These are phyloP conservation scores for Apiospora malaysiana DNA, from an alignment of 2,329 filamentous ascomycete genomes.

Conservation along the genomic window DNA sequence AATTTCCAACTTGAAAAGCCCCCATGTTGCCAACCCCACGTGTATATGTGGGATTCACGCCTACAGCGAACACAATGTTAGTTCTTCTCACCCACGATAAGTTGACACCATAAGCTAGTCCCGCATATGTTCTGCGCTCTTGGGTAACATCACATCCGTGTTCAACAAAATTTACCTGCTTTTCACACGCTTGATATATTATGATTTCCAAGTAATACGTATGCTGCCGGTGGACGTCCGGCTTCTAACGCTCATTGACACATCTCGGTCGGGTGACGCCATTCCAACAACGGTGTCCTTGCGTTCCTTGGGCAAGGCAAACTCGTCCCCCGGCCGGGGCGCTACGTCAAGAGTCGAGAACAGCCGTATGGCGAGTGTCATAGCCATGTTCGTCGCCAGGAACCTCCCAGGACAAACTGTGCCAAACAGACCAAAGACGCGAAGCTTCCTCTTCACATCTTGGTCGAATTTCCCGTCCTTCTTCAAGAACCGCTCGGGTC, in stretches of 20 bases:
- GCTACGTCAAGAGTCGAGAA: background rate
- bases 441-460: slow-evolving; percentile 21
- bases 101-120: no score
- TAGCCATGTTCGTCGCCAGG: slow-evolving; percentile 24
- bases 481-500: background rate
- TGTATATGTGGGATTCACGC: no score
- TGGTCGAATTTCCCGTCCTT: slow-evolving; percentile 17
- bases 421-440: slow-evolving; percentile 26
- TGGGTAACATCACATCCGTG: no score
- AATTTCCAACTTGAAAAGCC: no score
- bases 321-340: background rate
- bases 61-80: no score
- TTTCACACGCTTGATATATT: background rate
- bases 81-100: no score
- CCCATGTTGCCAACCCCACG: no score
- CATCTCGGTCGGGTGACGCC: background rate
- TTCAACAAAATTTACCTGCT: no score
- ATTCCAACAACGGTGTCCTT: background rate
- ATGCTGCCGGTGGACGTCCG: background rate
- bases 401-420: slow-evolving; percentile 26
- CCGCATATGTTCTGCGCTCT: no score
- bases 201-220: background rate
- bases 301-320: background rate
- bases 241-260: background rate
- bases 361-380: slow-evolving; percentile 20